phyloP scores from a whole-genome alignment of 1,284 basidiomycete species.

The Cerioporus squamosus region DNA sequence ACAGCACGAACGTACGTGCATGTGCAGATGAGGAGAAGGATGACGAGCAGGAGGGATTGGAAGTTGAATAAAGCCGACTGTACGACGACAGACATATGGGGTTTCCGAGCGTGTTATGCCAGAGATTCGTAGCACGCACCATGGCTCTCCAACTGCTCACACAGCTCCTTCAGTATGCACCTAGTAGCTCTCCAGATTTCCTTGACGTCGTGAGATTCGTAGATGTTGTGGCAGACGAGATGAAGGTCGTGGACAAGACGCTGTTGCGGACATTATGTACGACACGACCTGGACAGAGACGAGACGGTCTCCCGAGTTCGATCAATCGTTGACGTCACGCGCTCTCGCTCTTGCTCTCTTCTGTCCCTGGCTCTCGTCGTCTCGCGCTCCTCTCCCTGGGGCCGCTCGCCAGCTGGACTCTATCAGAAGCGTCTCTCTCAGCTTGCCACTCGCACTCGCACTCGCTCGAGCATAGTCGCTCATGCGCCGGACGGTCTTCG shows the following conservation, averaged over 20 bases:
- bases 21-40: slow-evolving; percentile 94
- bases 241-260: not conserved
- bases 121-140: not conserved
- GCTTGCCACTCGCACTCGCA: too few relatives aligned
- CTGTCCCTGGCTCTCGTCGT: too few relatives aligned
- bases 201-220: not conserved
- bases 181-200: not conserved
- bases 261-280: not conserved
- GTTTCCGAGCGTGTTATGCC: not conserved
- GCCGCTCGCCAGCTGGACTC: too few relatives aligned
- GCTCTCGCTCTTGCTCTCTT: too few relatives aligned
- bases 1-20: slow-evolving; percentile 95
- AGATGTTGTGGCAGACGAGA: not conserved
- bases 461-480: too few relatives aligned
- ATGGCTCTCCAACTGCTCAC: not conserved
- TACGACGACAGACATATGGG: not conserved
- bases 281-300: not conserved
- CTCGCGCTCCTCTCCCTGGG: too few relatives aligned
- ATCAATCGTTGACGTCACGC: too few relatives aligned
- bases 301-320: too few relatives aligned
- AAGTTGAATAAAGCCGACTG: slow-evolving; percentile 99
- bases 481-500: too few relatives aligned
- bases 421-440: too few relatives aligned
- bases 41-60: slow-evolving; percentile 91
- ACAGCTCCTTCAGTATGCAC: not conserved